Evolutionary conservation across 441 rosid genomes (phyloP), one percentile per base, ranked within the genome.

Genomic region (Croton setiger): DNA sequence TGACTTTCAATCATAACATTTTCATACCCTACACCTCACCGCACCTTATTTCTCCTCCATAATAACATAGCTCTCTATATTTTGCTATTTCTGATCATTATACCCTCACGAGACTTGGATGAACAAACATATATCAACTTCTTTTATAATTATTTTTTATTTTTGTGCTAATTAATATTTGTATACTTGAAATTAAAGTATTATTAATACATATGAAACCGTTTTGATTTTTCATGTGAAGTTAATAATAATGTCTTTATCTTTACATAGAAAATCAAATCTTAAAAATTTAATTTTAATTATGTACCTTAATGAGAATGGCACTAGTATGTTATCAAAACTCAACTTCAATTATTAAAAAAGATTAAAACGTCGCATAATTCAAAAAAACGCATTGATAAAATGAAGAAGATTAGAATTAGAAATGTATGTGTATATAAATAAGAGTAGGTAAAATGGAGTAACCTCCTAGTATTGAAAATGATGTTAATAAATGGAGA

Each of bases 91-190:
- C 5, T 58, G 31, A 27, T 27, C 0, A 33, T 65, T 41, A 47
- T 57, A 45, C 1, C 3, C 35, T 72, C 70, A 39, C 66, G 44
- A 36, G 66, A 59, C 9, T n/a, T 60, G 21, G 12, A 51, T 72
- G 71, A 72, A 5, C 31, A 27, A 27, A 27, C 31, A 27, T n/a
- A n/a, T n/a, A n/a, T 27, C 31, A 0, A 27, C 56, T 49, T 33
- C 51, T 59, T 44, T 11, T 12, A 15, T 13, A n/a, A n/a, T n/a
- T n/a, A n/a, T 14, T 7, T 36, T 1, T 52, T 39, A 7, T 52
- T 13, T 44, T 31, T 3, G 1, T 1, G 8, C 52, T 48, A 48
- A 48, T 48, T 48, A 48, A 15, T 47, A 14, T 47, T 47, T 15
- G 7, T 51, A 51, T 17, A 18, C 10, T 23, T 6, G 21, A 62